These are phyloP conservation scores for Trichoderma sp. DNA, from an alignment of 2,329 filamentous ascomycete genomes.

Conservation along the genomic window DNA sequence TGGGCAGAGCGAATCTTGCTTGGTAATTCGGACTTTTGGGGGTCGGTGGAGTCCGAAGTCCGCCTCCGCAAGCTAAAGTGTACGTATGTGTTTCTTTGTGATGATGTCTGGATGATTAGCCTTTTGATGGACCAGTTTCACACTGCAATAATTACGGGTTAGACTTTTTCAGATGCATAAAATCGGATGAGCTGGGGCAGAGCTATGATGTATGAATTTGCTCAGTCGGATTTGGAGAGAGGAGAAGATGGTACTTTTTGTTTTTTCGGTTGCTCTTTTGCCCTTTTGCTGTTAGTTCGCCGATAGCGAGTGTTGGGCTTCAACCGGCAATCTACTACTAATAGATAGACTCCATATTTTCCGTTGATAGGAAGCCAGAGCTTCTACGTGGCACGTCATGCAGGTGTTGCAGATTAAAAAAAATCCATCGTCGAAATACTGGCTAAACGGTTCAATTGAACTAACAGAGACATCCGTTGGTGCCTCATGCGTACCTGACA, in stretches of 20 bases:
- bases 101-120: neutral
- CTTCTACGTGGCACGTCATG: constrained; percentile 6
- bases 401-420: neutral
- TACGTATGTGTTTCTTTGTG: neutral
- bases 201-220: neutral
- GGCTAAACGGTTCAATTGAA: neutral
- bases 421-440: neutral
- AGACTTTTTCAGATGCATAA: neutral
- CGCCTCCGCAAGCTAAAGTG: constrained; percentile 15
- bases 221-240: neutral
- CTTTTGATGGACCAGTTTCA: neutral
- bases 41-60: constrained; percentile 17
- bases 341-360: neutral
- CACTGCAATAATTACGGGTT: neutral
- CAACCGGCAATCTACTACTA: neutral
- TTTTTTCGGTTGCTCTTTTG: neutral
- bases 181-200: neutral
- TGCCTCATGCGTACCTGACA: constrained; percentile 8
- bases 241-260: neutral
- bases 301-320: constrained; percentile 2
- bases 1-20: constrained; percentile 6
- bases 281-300: neutral
- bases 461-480: neutral
- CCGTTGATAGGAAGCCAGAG: neutral
- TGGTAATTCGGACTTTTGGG: constrained; percentile 15